phyloP scores from a whole-genome alignment of 2,329 filamentous ascomycete species.

The Neonectria sp. region DNA sequence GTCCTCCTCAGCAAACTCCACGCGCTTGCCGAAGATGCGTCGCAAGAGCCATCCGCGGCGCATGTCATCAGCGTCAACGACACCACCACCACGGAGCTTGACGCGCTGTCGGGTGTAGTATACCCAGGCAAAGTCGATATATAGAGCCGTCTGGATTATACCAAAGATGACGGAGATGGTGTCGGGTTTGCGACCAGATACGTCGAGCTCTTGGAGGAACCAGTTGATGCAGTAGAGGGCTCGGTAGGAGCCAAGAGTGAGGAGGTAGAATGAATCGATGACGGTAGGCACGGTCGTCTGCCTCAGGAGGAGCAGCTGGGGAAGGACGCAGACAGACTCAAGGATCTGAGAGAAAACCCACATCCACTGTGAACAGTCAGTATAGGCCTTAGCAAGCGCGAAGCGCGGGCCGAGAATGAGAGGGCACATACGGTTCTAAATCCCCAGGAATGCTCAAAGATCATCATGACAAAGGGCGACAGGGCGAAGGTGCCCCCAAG shows the following conservation, averaged over 20 bases:
- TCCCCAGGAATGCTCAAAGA: conserved; percentile 71
- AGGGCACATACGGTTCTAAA: conserved; percentile 65
- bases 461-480: conserved; percentile 80
- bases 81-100: conserved; percentile 88
- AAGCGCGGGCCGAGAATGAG: not conserved
- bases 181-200: conserved; percentile 72
- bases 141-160: conserved; percentile 89
- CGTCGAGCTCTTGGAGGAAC: conserved; percentile 79
- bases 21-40: conserved; percentile 78
- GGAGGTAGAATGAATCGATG: conserved; percentile 95
- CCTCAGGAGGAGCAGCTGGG: conserved; percentile 90
- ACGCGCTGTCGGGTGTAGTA: conserved; percentile 95
- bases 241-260: conserved; percentile 89
- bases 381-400: not conserved
- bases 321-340: conserved; percentile 91
- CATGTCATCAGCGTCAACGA: conserved; percentile 93
- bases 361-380: conserved; percentile 71
- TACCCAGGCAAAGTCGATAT: conserved; percentile 96
- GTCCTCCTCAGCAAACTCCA: conserved; percentile 69
- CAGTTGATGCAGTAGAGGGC: conserved; percentile 93
- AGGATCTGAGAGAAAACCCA: conserved; percentile 94
- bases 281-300: conserved; percentile 97
- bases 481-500: conserved; percentile 75
- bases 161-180: conserved; percentile 87
- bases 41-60: conserved; percentile 87